Evolutionary conservation across 2,329 filamentous ascomycete genomes (phyloP).

Genomic region (Fusarium beomiforme): DNA sequence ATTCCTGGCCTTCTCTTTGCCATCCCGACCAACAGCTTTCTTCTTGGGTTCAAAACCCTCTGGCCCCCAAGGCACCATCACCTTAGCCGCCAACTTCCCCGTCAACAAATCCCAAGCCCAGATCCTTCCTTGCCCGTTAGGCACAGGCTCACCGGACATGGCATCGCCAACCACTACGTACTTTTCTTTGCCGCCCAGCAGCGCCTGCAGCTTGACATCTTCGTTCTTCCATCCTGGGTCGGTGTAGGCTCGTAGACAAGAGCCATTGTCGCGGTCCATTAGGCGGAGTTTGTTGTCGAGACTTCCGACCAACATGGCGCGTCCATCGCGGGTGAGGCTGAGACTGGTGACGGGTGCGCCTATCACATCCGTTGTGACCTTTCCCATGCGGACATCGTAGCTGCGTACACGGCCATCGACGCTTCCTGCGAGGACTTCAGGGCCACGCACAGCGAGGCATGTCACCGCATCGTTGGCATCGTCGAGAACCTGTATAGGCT

Average conservation of each 20-base stretch:
- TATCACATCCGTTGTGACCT: slow-evolving; percentile 75
- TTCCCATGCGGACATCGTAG: slow-evolving; percentile 86
- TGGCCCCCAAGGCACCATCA: slow-evolving; percentile 69
- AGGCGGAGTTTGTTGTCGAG: slow-evolving; percentile 82
- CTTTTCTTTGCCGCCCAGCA: slow-evolving; percentile 79
- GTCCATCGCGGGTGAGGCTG: slow-evolving; percentile 74
- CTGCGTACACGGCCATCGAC: slow-evolving; percentile 84
- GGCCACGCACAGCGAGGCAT: slow-evolving; percentile 57
- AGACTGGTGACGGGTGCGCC: slow-evolving; percentile 80
- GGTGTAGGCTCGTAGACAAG: slow-evolving; percentile 77
- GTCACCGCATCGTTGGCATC: slow-evolving; percentile 79
- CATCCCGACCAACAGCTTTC: slow-evolving; percentile 66
- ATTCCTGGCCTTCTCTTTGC: slow-evolving; percentile 66
- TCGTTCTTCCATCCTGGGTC: slow-evolving; percentile 69
- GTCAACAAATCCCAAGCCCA: slow-evolving; percentile 88
- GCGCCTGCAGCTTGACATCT: slow-evolving; percentile 77
- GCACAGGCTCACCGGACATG: slow-evolving; percentile 48
- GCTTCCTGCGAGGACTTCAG: slow-evolving; percentile 76
- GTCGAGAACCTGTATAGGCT: slow-evolving; percentile 76
- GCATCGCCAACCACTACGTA: slow-evolving; percentile 87
- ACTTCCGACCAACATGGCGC: slow-evolving; percentile 77
- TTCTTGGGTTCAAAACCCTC: slow-evolving; percentile 59
- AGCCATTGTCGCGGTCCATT: slow-evolving; percentile 81
- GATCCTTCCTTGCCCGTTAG: slow-evolving; percentile 65
- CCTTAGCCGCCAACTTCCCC: slow-evolving; percentile 71